Evolutionary conservation across 2,329 filamentous ascomycete genomes (phyloP).

Genomic region (Ophiostoma himal-ulmi): DNA sequence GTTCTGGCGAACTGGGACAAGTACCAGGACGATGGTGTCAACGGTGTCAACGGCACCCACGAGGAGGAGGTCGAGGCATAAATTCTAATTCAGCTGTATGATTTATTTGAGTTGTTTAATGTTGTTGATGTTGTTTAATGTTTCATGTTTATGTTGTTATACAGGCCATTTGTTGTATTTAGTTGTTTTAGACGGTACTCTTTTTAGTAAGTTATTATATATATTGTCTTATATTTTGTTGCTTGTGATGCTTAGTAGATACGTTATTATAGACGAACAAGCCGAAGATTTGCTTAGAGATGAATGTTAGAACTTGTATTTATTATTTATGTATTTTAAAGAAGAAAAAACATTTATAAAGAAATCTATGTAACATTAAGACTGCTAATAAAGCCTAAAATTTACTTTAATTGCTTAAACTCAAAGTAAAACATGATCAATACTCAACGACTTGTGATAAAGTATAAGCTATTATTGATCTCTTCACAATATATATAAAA

Average conservation of each 20-base stretch:
- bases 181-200: background rate
- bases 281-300: too few relatives aligned
- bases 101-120: background rate
- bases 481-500: too few relatives aligned
- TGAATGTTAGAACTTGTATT: too few relatives aligned
- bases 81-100: background rate
- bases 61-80: conserved; percentile 10
- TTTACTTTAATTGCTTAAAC: too few relatives aligned
- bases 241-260: background rate
- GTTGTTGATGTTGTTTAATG: background rate
- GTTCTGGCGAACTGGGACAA: conserved; percentile 83
- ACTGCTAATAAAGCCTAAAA: too few relatives aligned
- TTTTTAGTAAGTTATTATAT: background rate
- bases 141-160: background rate
- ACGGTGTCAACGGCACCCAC: conserved; percentile 27
- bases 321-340: too few relatives aligned
- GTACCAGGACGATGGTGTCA: conserved; percentile 50
- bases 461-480: too few relatives aligned
- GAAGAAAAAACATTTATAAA: too few relatives aligned
- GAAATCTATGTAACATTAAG: too few relatives aligned
- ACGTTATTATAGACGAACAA: background rate
- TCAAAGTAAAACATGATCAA: too few relatives aligned
- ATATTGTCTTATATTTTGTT: background rate
- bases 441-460: too few relatives aligned
- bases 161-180: background rate